phyloP scores from a whole-genome alignment of 2,329 filamentous ascomycete genomes.

The Davidsoniella neocaledoniae region DNA sequence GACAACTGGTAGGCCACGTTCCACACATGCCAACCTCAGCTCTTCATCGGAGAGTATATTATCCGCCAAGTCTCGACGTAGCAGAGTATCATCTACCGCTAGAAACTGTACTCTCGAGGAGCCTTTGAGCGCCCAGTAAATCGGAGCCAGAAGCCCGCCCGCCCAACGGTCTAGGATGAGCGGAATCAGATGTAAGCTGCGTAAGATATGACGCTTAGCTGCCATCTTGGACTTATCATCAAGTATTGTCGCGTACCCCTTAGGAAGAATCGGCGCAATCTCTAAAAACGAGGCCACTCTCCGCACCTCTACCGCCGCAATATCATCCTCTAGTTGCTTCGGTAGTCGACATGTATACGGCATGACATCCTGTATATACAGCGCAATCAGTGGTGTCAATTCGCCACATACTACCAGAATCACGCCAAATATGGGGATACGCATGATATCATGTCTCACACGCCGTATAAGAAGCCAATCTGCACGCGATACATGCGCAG shows the following conservation, averaged over 20 bases:
- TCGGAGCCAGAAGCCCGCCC: conserved; percentile 29
- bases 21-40: conserved; percentile 51
- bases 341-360: conserved; percentile 75
- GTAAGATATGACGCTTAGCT: conserved; percentile 24
- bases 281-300: conserved; percentile 32
- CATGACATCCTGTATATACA: conserved; percentile 52
- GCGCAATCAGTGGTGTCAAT: conserved; percentile 65
- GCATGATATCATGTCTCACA: conserved; percentile 53
- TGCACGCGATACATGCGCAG: conserved; percentile 34
- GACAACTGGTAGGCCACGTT: conserved; percentile 45
- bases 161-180: conserved; percentile 33
- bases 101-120: conserved; percentile 43
- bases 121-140: conserved; percentile 38
- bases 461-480: conserved; percentile 56
- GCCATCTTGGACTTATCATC: conserved; percentile 3
- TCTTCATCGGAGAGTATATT: conserved; percentile 43
- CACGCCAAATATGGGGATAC: conserved; percentile 62
- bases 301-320: conserved; percentile 26
- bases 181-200: conserved; percentile 28
- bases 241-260: conserved; percentile 19
- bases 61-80: conserved; percentile 44
- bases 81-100: conserved; percentile 51
- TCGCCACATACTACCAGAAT: conserved; percentile 69
- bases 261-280: conserved; percentile 20
- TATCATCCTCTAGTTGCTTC: conserved; percentile 40